Percentiles rank a stretch among this genome's conserved stretches.
Evolutionary conservation across 2,329 filamentous ascomycete species (phyloP).

Genomic region (Tolypocladium endophyticum): DNA sequence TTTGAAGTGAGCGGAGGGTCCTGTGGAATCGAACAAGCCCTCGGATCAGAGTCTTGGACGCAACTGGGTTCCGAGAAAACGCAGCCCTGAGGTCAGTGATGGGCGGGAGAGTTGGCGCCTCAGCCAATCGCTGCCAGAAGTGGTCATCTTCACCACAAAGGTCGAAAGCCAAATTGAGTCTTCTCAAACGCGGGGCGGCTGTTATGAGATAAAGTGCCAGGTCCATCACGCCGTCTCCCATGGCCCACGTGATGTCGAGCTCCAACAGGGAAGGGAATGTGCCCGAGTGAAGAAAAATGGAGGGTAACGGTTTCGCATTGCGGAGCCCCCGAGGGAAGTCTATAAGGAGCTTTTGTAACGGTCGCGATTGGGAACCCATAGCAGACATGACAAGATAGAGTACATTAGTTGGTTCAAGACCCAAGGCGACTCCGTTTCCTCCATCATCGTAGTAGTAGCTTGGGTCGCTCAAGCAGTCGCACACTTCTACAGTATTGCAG

Average conservation of each 20-base stretch:
- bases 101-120: background rate
- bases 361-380: background rate
- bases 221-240: background rate
- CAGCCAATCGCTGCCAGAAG: background rate
- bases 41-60: background rate
- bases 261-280: background rate
- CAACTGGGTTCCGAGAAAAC: no score
- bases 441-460: background rate
- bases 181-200: background rate
- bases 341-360: background rate
- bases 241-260: background rate
- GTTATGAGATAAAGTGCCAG: background rate
- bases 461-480: background rate
- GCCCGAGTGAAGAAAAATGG: background rate
- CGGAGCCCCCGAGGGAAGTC: accelerated
- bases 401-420: background rate
- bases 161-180: background rate
- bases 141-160: no score
- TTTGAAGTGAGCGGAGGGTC: background rate
- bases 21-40: background rate
- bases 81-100: background rate
- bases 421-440: background rate
- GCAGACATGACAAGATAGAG: background rate
- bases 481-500: background rate
- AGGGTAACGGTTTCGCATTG: background rate